phyloP scores from a whole-genome alignment of 768 basidiomycete species.

The Lactarius tabidus region DNA sequence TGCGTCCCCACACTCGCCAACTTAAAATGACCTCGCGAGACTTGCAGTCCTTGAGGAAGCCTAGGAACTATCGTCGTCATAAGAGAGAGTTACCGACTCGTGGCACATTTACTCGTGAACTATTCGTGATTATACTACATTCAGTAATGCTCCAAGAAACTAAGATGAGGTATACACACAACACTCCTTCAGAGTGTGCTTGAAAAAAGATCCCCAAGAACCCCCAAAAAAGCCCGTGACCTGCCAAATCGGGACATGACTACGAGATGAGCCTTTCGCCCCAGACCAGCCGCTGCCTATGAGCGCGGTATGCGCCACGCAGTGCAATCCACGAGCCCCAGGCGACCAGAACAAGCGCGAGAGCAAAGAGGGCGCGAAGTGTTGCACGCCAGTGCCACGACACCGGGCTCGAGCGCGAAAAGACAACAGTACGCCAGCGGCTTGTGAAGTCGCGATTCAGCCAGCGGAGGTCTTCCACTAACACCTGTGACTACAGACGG shows the following conservation, averaged over 20 bases:
- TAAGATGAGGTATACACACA: conserved; percentile 3
- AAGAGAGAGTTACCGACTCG: not conserved
- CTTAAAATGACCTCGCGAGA: no score
- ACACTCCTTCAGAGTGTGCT: not conserved
- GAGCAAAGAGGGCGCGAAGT: conserved; percentile 41
- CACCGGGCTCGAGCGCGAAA: conserved; percentile 68
- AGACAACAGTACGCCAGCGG: conserved; percentile 70
- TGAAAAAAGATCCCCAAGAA: not conserved
- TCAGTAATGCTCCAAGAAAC: conserved; percentile 1
- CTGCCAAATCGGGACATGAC: not conserved
- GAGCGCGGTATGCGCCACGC: conserved; percentile 66
- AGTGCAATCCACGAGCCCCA: conserved; percentile 59
- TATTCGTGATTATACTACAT: conserved; percentile 12
- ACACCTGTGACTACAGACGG: conserved; percentile 52
- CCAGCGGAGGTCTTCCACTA: conserved; percentile 67
- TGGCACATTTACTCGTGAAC: not conserved
- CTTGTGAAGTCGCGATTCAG: conserved; percentile 75
- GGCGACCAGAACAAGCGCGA: conserved; percentile 53
- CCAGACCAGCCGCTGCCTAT: conserved; percentile 76
- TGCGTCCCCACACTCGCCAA: no score
- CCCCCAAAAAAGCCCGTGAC: no score
- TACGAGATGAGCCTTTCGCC: conserved; percentile 74
- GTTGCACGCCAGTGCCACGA: conserved; percentile 65
- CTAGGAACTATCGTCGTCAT: no score
- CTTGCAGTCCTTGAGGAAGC: no score